Evolutionary conservation across 1,284 basidiomycete species (phyloP), one percentile per base, ranked within the genome.

Genomic region (Anthracocystis walkeri): DNA sequence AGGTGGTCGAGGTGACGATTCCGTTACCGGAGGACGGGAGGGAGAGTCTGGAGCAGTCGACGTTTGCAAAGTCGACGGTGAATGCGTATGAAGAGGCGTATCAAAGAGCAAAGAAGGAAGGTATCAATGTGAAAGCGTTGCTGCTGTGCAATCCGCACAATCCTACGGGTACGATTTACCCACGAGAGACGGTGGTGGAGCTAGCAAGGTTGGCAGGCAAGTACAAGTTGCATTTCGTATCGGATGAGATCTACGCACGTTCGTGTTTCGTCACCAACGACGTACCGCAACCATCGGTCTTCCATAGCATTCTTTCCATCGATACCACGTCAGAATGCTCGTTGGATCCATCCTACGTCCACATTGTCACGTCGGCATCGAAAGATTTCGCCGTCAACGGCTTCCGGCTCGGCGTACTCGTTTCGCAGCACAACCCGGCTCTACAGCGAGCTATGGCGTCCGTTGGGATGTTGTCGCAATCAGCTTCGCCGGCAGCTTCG

Each of bases 311-410:
- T 12, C 67, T 82, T 10, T 60, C 70, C 21, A 73, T 82, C 53
- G 80, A 82, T 41, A 54, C 60, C 1, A 21, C 21, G 1, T 18
- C 11, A 0, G 77, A 78, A 49, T 76, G 71, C 33, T 55, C 65
- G 3, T 45, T 82, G 7, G 42, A 73, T 18, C 72, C 72, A 20
- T 18, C 55, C 0, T 65, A 63, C 16, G 75, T 82, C 1, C 78
- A 80, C 29, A 65, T 82, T 2, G 65, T 82, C 21, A 78, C 71
- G 4, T 78, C 75, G 6, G 77, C 77, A 0, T 68, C 63, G 16
- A 82, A 82, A 40, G 80, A 82, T 45, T 82, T 81, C 48, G 73
- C 67, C 4, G 55, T 79, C 40, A 82, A 82, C 53, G 80, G 80
- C 4, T 81, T 82, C 64, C 69, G 80, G 0, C 49, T 79, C 4